These are phyloP conservation scores for Xylaria sp. DNA, from an alignment of 2,329 filamentous ascomycete genomes.

Conservation along the genomic window DNA sequence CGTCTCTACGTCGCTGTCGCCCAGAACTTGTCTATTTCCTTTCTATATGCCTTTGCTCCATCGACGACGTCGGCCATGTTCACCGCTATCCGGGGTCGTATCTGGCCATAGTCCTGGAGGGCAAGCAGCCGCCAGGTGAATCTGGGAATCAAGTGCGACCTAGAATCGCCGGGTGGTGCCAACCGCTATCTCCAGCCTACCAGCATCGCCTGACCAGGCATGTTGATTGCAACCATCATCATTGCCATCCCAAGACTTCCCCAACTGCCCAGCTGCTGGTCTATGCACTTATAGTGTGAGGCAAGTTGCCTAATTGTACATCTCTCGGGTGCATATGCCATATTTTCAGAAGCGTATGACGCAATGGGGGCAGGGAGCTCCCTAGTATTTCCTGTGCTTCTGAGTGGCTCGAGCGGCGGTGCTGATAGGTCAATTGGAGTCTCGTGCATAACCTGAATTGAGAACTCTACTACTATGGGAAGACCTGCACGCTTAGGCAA, in stretches of 20 bases:
- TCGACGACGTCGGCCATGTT: constrained; percentile 9
- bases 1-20: constrained; percentile 26
- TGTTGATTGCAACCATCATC: constrained; percentile 12
- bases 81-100: constrained; percentile 4
- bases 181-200: constrained; percentile 18
- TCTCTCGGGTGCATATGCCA: constrained; percentile 17
- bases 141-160: background rate
- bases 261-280: constrained; percentile 4
- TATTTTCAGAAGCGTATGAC: constrained; percentile 26
- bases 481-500: constrained; percentile 21
- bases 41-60: constrained; percentile 10
- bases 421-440: constrained; percentile 47
- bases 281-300: constrained; percentile 18
- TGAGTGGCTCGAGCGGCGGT: constrained; percentile 31
- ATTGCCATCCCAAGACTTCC: background rate
- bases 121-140: constrained; percentile 8
- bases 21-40: constrained; percentile 24
- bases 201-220: constrained; percentile 11
- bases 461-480: constrained; percentile 21
- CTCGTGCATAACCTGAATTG: constrained; percentile 24
- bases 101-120: constrained; percentile 1
- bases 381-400: constrained; percentile 16
- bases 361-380: constrained; percentile 30
- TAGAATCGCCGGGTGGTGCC: constrained; percentile 10
- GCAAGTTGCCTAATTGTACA: constrained; percentile 18